These are phyloP conservation scores for Lipomyces yamanashiensis DNA, from an alignment of 805 yeast genomes.

Conservation along the genomic window DNA sequence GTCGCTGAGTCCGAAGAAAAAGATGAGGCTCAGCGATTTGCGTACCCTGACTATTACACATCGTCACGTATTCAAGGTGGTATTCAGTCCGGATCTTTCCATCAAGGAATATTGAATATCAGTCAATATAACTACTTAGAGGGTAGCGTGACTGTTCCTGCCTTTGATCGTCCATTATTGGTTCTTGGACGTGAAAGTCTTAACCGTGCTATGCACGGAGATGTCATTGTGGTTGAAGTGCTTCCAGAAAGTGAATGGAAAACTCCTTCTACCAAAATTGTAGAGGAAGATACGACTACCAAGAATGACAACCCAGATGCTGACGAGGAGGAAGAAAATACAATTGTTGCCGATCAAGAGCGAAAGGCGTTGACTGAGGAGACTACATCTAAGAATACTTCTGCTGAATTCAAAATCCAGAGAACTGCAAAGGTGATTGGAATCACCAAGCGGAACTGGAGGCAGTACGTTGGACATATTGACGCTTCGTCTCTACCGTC, in stretches of 20 bases:
- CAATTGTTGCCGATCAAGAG: conserved; percentile 67
- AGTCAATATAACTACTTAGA: conserved; percentile 88
- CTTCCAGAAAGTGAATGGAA: conserved; percentile 88
- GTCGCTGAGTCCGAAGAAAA: conserved; percentile 52
- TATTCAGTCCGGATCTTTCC: conserved; percentile 78
- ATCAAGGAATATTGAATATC: conserved; percentile 80
- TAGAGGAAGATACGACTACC: conserved; percentile 73
- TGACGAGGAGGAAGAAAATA: conserved; percentile 53
- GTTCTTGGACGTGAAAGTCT: conserved; percentile 81
- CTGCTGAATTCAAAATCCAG: conserved; percentile 58
- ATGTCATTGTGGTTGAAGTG: conserved; percentile 86
- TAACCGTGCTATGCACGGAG: conserved; percentile 92
- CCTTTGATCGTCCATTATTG: conserved; percentile 79
- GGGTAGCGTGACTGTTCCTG: conserved; percentile 74
- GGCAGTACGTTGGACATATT: conserved; percentile 93
- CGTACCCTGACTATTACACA: conserved; percentile 78
- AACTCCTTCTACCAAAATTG: conserved; percentile 74
- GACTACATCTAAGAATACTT: conserved; percentile 60
- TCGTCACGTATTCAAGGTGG: conserved; percentile 90
- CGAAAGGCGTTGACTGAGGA: conserved; percentile 75
- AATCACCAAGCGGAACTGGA: conserved; percentile 87
- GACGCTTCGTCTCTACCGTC: conserved; percentile 69
- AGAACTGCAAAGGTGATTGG: conserved; percentile 97
- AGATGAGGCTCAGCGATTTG: conserved; percentile 49
- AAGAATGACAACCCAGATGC: conserved; percentile 54